phyloP scores from a whole-genome alignment of 352 stramenopile species.

The Globisporangium middletonii region DNA sequence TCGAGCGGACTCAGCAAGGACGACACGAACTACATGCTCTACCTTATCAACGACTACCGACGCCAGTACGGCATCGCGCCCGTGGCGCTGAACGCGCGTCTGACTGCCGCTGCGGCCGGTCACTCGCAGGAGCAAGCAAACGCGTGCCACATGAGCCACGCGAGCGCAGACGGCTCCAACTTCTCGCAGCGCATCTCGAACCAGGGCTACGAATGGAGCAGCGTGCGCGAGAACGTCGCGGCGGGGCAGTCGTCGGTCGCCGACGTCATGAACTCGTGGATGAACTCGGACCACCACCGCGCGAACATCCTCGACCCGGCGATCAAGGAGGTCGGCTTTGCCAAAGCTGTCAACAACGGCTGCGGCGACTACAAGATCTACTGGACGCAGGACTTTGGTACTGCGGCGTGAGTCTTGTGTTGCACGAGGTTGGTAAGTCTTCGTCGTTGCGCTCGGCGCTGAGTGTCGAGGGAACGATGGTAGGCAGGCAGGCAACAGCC shows the following conservation, averaged over 20 bases:
- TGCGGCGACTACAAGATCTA: slow-evolving; percentile 9
- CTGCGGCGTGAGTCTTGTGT: background rate
- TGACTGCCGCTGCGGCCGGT: slow-evolving; percentile 24
- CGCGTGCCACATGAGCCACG: slow-evolving; percentile 33
- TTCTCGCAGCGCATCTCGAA: slow-evolving; percentile 30
- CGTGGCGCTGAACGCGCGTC: slow-evolving; percentile 32
- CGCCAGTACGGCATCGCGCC: slow-evolving; percentile 21
- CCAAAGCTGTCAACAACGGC: slow-evolving; percentile 4
- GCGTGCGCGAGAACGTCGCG: slow-evolving; percentile 41
- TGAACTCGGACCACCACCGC: slow-evolving; percentile 30
- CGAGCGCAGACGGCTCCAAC: slow-evolving; percentile 29
- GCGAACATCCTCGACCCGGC: slow-evolving; percentile 33
- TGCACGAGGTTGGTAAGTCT: too few species aligned
- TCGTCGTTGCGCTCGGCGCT: too few species aligned
- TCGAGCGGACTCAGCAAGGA: slow-evolving; percentile 26
- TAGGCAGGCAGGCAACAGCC: too few species aligned
- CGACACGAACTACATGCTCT: slow-evolving; percentile 38
- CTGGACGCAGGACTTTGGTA: slow-evolving; percentile 18
- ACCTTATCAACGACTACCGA: slow-evolving; percentile 47
- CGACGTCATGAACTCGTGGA: slow-evolving; percentile 37
- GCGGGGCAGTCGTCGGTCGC: slow-evolving; percentile 26
- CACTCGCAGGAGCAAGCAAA: slow-evolving; percentile 40
- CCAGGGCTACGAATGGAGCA: slow-evolving; percentile 35
- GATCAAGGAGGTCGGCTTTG: slow-evolving; percentile 11
- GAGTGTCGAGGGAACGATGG: too few species aligned